phyloP scores from a whole-genome alignment of 768 basidiomycete genomes.

The Boletus pseudopeckii region DNA sequence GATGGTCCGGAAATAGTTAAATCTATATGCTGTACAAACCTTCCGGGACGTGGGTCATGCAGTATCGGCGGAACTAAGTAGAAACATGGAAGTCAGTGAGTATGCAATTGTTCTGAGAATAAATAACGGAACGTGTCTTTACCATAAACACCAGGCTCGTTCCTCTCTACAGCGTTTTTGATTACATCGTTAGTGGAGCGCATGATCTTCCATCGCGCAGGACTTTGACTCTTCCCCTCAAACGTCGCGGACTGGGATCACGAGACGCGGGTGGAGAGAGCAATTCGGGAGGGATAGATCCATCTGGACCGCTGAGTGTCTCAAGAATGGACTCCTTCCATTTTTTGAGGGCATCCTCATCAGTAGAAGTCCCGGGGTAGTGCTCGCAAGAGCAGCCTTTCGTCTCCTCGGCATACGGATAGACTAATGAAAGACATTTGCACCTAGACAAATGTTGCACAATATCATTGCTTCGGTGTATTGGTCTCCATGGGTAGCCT shows the following conservation, averaged over 20 bases:
- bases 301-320: constrained; percentile 58
- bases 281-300: constrained; percentile 68
- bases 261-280: constrained; percentile 79
- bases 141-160: constrained; percentile 73
- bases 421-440: no score
- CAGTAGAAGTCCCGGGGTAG: constrained; percentile 33
- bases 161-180: constrained; percentile 61
- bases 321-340: constrained; percentile 63
- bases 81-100: not conserved
- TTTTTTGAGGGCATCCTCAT: constrained; percentile 42
- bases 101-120: not conserved
- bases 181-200: constrained; percentile 76
- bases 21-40: constrained; percentile 82
- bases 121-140: constrained; percentile 21
- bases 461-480: no score
- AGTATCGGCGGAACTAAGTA: constrained; percentile 55
- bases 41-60: constrained; percentile 70
- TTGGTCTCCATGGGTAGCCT: no score
- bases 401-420: no score
- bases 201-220: constrained; percentile 80
- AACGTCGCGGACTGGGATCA: constrained; percentile 75
- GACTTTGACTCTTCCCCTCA: constrained; percentile 74
- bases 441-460: no score
- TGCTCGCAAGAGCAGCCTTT: constrained; percentile 51
- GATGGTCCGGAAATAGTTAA: constrained; percentile 96